These are phyloP conservation scores for Ophiostoma triangulosporum DNA, from an alignment of 2,329 filamentous ascomycete genomes.

Conservation along the genomic window DNA sequence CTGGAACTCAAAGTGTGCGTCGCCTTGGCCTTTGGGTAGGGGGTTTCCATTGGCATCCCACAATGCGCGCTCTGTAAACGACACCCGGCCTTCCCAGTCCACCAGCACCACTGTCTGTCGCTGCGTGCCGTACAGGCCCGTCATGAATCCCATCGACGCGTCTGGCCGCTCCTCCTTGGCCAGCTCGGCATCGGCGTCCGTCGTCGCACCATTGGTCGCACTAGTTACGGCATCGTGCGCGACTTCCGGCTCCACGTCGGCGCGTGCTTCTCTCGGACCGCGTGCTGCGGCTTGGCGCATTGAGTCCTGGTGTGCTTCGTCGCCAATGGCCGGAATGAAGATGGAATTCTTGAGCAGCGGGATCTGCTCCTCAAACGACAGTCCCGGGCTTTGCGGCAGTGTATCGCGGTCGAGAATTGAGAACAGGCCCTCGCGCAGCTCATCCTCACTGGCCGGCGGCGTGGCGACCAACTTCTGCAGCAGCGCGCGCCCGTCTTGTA, in stretches of 20 bases:
- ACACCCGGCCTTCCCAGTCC: slow-evolving; percentile 49
- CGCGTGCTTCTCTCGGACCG: slow-evolving; percentile 21
- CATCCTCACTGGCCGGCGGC: slow-evolving; percentile 28
- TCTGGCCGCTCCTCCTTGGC: slow-evolving; percentile 25
- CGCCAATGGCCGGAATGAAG: slow-evolving; percentile 45
- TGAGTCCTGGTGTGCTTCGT: slow-evolving; percentile 23
- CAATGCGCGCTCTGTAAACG: slow-evolving; percentile 44
- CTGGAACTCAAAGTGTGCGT: slow-evolving; percentile 40
- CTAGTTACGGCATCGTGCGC: slow-evolving; percentile 18
- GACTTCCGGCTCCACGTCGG: slow-evolving; percentile 22
- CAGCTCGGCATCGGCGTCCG: slow-evolving; percentile 22
- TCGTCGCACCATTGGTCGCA: background rate
- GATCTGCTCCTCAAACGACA: slow-evolving; percentile 40
- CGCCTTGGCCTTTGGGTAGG: slow-evolving; percentile 39
- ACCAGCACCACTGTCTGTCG: slow-evolving; percentile 49
- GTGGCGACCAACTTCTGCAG: slow-evolving; percentile 29
- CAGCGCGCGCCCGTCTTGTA: slow-evolving; percentile 36
- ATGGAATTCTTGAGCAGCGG: slow-evolving; percentile 43
- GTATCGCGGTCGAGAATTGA: slow-evolving; percentile 43
- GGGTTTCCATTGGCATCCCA: slow-evolving; percentile 45
- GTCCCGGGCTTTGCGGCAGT: slow-evolving; percentile 29
- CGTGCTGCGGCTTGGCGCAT: slow-evolving; percentile 5
- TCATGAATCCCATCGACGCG: slow-evolving; percentile 31
- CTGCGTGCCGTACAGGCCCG: slow-evolving; percentile 51
- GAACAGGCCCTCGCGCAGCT: slow-evolving; percentile 39